A percentile compares a stretch with the other conserved stretches of the same genome.
Evolutionary conservation across 2,329 filamentous ascomycete genomes (phyloP).

Genomic region (Aspergillus tamarii): DNA sequence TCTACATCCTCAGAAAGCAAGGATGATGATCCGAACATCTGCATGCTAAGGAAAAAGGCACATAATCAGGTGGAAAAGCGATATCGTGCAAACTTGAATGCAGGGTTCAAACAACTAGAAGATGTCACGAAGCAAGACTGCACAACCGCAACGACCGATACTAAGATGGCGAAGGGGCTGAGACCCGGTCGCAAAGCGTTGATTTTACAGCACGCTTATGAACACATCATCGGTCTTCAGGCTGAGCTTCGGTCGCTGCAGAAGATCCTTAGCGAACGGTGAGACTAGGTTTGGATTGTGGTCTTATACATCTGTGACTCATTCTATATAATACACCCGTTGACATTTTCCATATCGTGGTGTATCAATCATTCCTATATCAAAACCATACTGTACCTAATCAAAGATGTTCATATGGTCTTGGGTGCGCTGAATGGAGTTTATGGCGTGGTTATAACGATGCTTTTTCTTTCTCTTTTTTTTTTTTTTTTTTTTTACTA

Average conservation of each 20-base stretch:
- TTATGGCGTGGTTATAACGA: not conserved
- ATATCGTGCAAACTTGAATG: conserved; percentile 1
- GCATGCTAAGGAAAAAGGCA: not conserved
- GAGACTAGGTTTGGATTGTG: not conserved
- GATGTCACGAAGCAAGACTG: not conserved
- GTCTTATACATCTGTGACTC: not conserved
- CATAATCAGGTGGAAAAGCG: conserved; percentile 1
- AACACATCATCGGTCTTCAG: not conserved
- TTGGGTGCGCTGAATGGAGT: no score
- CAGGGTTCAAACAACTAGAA: not conserved
- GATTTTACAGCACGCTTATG: not conserved
- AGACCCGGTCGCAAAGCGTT: conserved; percentile 2
- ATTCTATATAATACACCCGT: not conserved
- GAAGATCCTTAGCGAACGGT: not conserved
- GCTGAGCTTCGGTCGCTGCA: not conserved
- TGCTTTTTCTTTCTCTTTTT: no score
- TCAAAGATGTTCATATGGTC: not conserved
- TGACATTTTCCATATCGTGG: no score
- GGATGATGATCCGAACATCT: not conserved
- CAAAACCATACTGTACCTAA: not conserved
- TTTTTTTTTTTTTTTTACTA: no score
- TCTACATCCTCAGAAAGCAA: not conserved
- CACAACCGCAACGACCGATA: not conserved
- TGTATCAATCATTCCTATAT: no score
- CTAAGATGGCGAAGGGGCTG: not conserved